Evolutionary conservation across 2,329 filamentous ascomycete species (phyloP).

Genomic region (Bipolaris cookei): DNA sequence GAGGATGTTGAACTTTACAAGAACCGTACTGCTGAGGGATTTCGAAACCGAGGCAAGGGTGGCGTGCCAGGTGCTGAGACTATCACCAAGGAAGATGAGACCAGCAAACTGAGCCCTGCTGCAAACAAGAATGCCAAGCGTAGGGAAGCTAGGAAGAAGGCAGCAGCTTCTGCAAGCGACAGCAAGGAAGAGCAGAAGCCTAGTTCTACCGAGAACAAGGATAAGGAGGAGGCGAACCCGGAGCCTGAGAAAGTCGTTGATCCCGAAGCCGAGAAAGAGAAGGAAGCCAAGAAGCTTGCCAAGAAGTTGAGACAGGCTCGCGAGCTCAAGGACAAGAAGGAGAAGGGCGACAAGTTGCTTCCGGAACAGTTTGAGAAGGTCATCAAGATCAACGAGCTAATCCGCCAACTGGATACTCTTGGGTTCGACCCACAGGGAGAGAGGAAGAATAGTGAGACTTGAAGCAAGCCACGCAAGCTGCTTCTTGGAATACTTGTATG

Average conservation of each 20-base stretch:
- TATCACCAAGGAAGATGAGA: constrained; percentile 53
- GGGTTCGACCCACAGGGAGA: constrained; percentile 84
- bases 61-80: constrained; percentile 76
- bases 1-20: constrained; percentile 97
- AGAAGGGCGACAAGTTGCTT: constrained; percentile 79
- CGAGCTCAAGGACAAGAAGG: constrained; percentile 89
- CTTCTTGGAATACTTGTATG: neutral
- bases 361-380: constrained; percentile 98
- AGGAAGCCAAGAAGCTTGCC: constrained; percentile 87
- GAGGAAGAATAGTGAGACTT: constrained; percentile 59
- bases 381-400: constrained; percentile 93
- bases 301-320: constrained; percentile 96
- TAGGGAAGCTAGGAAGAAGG: constrained; percentile 69
- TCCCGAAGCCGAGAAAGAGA: constrained; percentile 80
- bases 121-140: constrained; percentile 88
- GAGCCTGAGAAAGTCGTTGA: constrained; percentile 54
- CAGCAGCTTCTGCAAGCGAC: constrained; percentile 47
- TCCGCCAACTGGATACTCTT: constrained; percentile 82
- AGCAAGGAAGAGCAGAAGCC: constrained; percentile 59
- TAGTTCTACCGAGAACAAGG: constrained; percentile 23
- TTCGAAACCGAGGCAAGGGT: constrained; percentile 73
- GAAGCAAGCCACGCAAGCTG: constrained; percentile 13
- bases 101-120: constrained; percentile 57
- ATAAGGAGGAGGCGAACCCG: constrained; percentile 25
- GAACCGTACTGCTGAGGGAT: constrained; percentile 85